Base-by-base conservation (phyloP, 2,329 filamentous ascomycete genomes). In the Botrytis tulipae region DNA sequence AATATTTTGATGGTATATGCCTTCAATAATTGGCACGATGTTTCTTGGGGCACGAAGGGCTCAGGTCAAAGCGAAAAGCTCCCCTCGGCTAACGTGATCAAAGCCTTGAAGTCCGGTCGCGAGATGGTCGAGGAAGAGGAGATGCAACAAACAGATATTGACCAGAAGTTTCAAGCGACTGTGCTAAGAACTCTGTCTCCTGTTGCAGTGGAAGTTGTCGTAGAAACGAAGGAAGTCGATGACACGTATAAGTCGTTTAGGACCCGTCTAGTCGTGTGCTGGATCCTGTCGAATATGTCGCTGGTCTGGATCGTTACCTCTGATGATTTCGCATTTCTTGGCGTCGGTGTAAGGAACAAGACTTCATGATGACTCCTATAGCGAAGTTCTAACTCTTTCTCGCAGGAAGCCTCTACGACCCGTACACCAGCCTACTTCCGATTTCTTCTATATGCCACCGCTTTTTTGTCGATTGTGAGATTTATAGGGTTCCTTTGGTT, bases 11-110 rank as follows among this genome's bases (percentile, higher is more conserved):
- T 97, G 89, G 94, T 99, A 72, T 99, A 99, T 84, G 94, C 96
- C 74, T 99, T 98, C 89, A 97, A 94, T 90, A 99, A 99, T 86
- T 98, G 95, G 96, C 96, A 99, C 84, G 96, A 99, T 86, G 96
- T 99, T 70, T 98, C 96, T 20, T 99, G 96, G 96, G 96, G 96
- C 89, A 99, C 96, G 85, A 99, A 99, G 88, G 96, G 96, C 82
- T 93, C 96, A 9, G 96, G 99, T 86, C 97, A 97, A 85, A 91
- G 92, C 48, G 96, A 98, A 82, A 93, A 93, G 40, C 87, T 99
- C 32, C 96, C 96, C 0, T 97, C 96, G 54, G 96, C 93, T 7
- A 51, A 51, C 22, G 48, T 51, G 10, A 51, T 51, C 10, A 51
- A 90, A 92, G 78, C 93, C 95, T 22, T 91, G 79, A 98, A 97